Base-by-base conservation (phyloP, 2,329 filamentous ascomycete genomes). In the Emmonsia crescens region DNA sequence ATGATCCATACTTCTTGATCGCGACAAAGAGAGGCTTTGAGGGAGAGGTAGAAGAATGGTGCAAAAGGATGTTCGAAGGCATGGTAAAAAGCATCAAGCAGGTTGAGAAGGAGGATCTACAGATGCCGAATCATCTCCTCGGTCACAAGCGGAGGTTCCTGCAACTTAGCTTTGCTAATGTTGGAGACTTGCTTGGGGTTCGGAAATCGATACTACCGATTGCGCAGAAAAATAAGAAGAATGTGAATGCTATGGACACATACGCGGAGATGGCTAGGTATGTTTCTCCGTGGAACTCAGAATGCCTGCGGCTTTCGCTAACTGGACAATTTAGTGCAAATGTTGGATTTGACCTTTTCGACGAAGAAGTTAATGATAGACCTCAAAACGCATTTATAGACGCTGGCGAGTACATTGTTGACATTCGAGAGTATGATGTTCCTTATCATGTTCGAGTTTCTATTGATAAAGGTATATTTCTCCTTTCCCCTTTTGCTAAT, bases 381-480 rank as follows among this genome's bases (percentile, higher is more conserved):
- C 86, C 87, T 83, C 80, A 82, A 78, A 91, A 87, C 79, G 83
- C 83, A 74, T 87, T 91, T 78, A 81, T 87, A 68, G 92, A 97
- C 76, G 91, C 93, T 63, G 96, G 91, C 82, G 93, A 97, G 82
- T 96, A 88, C 76, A 91, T 99, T 82, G 84, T 96, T 78, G 95
- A 99, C 83, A 96, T 99, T 74, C 87, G 94, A 82, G 94, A 99
- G 80, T 99, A 96, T 76, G 94, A 99, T 77, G 95, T 99, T 70
- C 95, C 94, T 66, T 99, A 99, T 80, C 94, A 99, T 80, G 94
- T 99, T 72, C 86, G 94, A 83, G 93, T 99, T 78, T 89, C 95
- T 77, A 99, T 99, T 78, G 94, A 99, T 78, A 84, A 91, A 81
- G 83, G 89, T 91, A 73, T 56, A 77, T 71, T 12, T 31, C 24